phyloP scores from a whole-genome alignment of 257 asterid genomes.

The Solanum piurae region DNA sequence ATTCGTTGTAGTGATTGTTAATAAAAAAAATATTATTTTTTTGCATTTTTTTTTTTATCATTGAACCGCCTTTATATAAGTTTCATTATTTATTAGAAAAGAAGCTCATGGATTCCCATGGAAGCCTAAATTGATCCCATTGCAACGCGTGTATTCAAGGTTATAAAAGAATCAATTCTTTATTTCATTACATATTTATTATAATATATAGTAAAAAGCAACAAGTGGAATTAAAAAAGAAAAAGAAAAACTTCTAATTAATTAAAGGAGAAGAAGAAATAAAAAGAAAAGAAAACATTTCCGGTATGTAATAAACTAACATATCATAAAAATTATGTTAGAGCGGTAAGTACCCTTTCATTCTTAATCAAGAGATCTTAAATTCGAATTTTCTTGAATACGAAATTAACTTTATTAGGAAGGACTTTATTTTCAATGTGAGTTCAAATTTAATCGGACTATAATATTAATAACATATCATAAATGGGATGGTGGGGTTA shows the following conservation, averaged over 20 bases:
- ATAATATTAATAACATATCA: conserved; percentile 2
- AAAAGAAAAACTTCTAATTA: not conserved
- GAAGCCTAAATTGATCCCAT: not conserved
- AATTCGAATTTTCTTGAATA: rapidly evolving
- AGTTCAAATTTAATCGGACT: too few species aligned
- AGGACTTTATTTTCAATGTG: rapidly evolving
- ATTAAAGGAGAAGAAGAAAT: not conserved
- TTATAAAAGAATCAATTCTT: not conserved
- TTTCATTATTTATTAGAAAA: not conserved
- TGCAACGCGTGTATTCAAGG: not conserved
- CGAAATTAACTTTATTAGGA: too few species aligned
- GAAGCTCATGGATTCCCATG: not conserved
- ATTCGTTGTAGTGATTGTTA: too few species aligned
- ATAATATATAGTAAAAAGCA: not conserved
- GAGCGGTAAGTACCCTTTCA: too few species aligned
- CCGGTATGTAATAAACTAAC: not conserved
- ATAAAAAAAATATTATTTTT: rapidly evolving
- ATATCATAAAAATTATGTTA: too few species aligned
- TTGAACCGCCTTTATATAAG: not conserved
- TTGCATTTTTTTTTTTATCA: not conserved
- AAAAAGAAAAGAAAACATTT: not conserved
- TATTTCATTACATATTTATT: not conserved
- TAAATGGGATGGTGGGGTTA: conserved; percentile 24
- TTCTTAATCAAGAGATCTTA: too few species aligned
- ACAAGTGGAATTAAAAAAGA: not conserved